Base-by-base conservation (phyloP, 2,329 filamentous ascomycete species). In the Diaporthe vexans region DNA sequence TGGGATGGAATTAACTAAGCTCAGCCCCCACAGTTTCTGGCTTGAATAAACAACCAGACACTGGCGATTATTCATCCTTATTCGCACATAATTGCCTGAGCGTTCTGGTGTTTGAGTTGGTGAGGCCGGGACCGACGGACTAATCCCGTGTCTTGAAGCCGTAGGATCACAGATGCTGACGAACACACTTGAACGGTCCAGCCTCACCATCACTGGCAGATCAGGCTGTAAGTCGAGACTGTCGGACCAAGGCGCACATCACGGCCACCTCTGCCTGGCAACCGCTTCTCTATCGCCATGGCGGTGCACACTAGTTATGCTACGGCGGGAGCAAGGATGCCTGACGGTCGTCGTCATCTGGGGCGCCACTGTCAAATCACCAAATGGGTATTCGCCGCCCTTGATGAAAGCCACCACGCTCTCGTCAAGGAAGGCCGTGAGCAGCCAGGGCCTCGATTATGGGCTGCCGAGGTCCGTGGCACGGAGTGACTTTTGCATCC, bases 31-130 rank as follows among this genome's bases (percentile, higher is more conserved):
- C 29, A 33, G 4, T n/a, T 24, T 24, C 4, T 35, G 35, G 2
- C 11, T 21, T 13, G 13, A 54, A 21, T 21, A 54, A 37, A 37
- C 15, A 5, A n/a, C 17, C 8, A 54, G n/a, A 1, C 37, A 11
- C 26, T 19, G 63, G 63, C 33, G n/a, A 68, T 54, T 68, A 68
- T 68, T 68, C 46, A 67, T 33, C 63, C n/a, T 52, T 26, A 29
- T 52, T 37, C 19, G 21, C 63, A 37, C 43, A 33, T 4, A 37
- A 8, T 13, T 5, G n/a, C 48, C 33, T 54, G 15, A 17, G 33
- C 13, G 46, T 54, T 19, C 35, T n/a, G 63, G 63, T 40, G 33
- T 68, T 33, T 51, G 10, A 48, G 21, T 9, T 52, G 9, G 48
- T 40, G 33, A 51, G 33, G 46, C 9, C 63, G 48, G 63, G 48